Evolutionary conservation across 352 stramenopile species (phyloP), one percentile per base, ranked within the genome.

Genomic region (Phytophthora hibernalis): DNA sequence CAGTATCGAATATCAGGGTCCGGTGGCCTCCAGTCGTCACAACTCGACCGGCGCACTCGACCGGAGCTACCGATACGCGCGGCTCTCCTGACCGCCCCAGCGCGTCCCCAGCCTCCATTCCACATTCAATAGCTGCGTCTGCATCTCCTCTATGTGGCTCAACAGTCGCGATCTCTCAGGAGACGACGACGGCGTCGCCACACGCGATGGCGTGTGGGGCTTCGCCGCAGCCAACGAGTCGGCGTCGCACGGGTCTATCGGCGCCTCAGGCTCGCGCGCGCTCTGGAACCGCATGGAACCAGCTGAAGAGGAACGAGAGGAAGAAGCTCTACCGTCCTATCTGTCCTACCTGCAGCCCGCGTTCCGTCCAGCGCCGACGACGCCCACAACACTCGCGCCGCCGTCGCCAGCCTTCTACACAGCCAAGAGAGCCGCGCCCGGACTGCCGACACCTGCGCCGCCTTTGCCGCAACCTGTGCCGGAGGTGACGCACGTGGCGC

Each of bases 311-410:
- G 83, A 92, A 54, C 75, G 81, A 31, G 81, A 90, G 47, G 83
- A 92, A 57, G 83, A 92, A 56, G 83, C 83, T 18, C 61, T 92
- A 20, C 83, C 83, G 1, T 87, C 83, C 28, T 92, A 92, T 47
- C 59, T 92, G 24, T 90, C 83, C 37, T 92, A 92, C 52, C 63
- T 89, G 24, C 76, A 86, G 47, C 74, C 80, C 9, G 56, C 77
- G 54, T 88, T 87, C 65, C 70, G 67, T 55, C 50, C 70, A 31
- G 61, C 72, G 24, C 45, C 68, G 16, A 37, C 53, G 9, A 60
- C 61, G 18, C 31, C 64, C 16, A 57, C 61, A 7, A 53, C 62
- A 6, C 52, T 68, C 21, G 35, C 18, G 0, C 42, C 61, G 7
- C 26, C 43, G 43, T 21, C 53, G 13, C 37, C 35, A 1, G 42